phyloP scores from a whole-genome alignment of 2,329 filamentous ascomycete species.

The Stagonosporopsis rhizophila region DNA sequence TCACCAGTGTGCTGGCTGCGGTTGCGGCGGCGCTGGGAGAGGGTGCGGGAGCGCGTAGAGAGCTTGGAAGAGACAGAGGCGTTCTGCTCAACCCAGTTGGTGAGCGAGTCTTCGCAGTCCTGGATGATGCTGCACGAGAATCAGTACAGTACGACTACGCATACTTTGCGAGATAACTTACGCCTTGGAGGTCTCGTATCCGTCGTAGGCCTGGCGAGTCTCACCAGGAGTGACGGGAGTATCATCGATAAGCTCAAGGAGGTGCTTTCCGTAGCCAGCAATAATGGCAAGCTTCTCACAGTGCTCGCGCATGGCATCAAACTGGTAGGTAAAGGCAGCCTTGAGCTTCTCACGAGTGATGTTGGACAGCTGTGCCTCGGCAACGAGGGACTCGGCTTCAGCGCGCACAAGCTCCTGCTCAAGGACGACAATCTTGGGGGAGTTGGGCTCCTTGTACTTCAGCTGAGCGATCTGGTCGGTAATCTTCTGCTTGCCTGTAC shows the following conservation, averaged over 20 bases:
- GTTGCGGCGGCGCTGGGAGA: slow-evolving; percentile 78
- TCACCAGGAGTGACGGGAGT: slow-evolving; percentile 96
- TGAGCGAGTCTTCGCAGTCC: slow-evolving; percentile 96
- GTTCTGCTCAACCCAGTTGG: slow-evolving; percentile 94
- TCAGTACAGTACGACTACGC: slow-evolving; percentile 22
- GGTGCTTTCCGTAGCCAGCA: slow-evolving; percentile 95
- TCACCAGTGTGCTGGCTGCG: slow-evolving; percentile 71
- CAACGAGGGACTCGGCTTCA: slow-evolving; percentile 97
- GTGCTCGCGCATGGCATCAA: slow-evolving; percentile 95
- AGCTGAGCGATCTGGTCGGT: slow-evolving; percentile 98
- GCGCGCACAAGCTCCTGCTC: slow-evolving; percentile 98
- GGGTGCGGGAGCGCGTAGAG: slow-evolving; percentile 83
- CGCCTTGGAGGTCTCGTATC: slow-evolving; percentile 96
- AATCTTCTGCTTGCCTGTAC: slow-evolving; percentile 93
- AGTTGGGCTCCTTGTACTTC: slow-evolving; percentile 99
- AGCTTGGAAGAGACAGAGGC: slow-evolving; percentile 88
- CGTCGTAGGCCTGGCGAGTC: slow-evolving; percentile 93
- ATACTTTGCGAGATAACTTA: slow-evolving; percentile 40
- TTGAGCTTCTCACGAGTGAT: slow-evolving; percentile 99
- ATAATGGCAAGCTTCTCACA: slow-evolving; percentile 98
- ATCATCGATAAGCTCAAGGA: slow-evolving; percentile 96
- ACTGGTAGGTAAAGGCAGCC: slow-evolving; percentile 97
- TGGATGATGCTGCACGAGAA: slow-evolving; percentile 77
- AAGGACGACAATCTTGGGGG: slow-evolving; percentile 94
- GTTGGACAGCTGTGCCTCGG: slow-evolving; percentile 97